Base-by-base conservation (phyloP, 2,329 filamentous ascomycete genomes). In the Claviceps sp. region DNA sequence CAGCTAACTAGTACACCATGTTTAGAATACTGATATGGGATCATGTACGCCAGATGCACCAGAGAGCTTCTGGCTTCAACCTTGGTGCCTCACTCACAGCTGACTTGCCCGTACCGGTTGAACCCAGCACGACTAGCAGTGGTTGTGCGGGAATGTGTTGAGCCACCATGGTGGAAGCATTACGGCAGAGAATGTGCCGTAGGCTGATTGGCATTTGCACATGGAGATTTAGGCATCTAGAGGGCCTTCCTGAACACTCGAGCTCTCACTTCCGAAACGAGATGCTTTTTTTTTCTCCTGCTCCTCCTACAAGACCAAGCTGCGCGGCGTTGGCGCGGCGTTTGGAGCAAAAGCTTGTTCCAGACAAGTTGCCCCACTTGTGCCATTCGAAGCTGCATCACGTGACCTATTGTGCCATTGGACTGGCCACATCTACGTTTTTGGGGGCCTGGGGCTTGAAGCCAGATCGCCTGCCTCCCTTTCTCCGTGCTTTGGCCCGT, bases 41-140 rank as follows among this genome's bases (percentile, higher is more conserved):
- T 34, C 14, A 14, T 22, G 8, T 13, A 24, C 22, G 43, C 14
- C 43, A 18, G 7, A 34, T 18, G 26, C 7, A 34, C 36, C 7
- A 36, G 45, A 34, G 30, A 34, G 30, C 30, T 34, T 34, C 30
- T 34, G 30, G 30, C 30, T 34, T 34, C 8, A 30, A 11, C 30
- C 22, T 8, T 37, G 48, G n/a, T 24, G 48, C 18, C 48, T 45
- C 34, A 56, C 72, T 62, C 74, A 94, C 89, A 72, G 94, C 85
- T 41, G 89, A 95, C 70, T 95, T 95, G 56, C 91, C 91, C 1
- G 90, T 96, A 53, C 90, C 91, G 9, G 91, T 97, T 47, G 90
- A 87, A 59, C 91, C 91, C 48, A 96, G 76, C 55, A 97, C 78
- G 48, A 88, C 82, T 61, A 97, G 76, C 56, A 96, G 71, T 24